Evolutionary conservation across 2,329 filamentous ascomycete genomes (phyloP).

Genomic region (Bipolaris cookei): DNA sequence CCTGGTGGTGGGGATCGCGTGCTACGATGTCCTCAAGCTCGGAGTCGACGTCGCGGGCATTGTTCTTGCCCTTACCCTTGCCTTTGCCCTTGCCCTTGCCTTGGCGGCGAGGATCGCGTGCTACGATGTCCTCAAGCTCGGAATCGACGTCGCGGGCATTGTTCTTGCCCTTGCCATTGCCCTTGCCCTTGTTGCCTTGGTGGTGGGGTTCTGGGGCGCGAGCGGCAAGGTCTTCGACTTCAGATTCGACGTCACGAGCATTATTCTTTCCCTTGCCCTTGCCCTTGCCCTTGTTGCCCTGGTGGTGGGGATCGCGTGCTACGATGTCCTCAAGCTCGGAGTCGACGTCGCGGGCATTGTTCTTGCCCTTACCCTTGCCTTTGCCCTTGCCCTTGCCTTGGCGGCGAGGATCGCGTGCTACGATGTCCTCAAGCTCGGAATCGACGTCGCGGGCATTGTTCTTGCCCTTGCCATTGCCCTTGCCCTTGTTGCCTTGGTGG

Average conservation of each 20-base stretch:
- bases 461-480: slow-evolving; percentile 17
- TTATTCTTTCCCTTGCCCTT: slow-evolving; percentile 18
- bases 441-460: not conserved
- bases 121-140: not conserved
- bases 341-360: not conserved
- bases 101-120: slow-evolving; percentile 6
- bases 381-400: not conserved
- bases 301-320: slow-evolving; percentile 4
- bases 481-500: slow-evolving; percentile 13
- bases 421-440: not conserved
- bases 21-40: slow-evolving; percentile 4
- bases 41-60: not conserved
- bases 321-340: slow-evolving; percentile 6
- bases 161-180: slow-evolving; percentile 15
- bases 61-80: slow-evolving; percentile 14
- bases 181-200: slow-evolving; percentile 13
- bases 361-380: slow-evolving; percentile 14
- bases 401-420: slow-evolving; percentile 3
- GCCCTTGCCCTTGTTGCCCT: not conserved
- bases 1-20: slow-evolving; percentile 8
- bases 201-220: not conserved
- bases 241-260: not conserved
- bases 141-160: not conserved
- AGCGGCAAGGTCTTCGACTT: not conserved
- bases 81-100: not conserved